A percentile compares a stretch with the other conserved stretches of the same genome.
These are phyloP conservation scores for Litchi chinensis DNA, from an alignment of 345 rosid species.

Conservation along the genomic window DNA sequence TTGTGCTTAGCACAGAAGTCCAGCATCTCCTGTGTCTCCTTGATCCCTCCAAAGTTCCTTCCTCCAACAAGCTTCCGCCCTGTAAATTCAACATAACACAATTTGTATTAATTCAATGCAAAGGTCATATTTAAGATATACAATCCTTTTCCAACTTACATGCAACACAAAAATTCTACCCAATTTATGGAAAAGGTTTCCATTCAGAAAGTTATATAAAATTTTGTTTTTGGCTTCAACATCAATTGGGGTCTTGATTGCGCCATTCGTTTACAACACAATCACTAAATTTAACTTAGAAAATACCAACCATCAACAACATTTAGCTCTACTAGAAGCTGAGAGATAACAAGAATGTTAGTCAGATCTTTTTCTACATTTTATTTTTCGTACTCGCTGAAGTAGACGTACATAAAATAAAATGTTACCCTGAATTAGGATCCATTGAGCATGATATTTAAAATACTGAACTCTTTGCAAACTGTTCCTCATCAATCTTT, in stretches of 20 bases:
- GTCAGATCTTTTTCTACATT: background rate
- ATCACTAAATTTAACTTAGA: no score
- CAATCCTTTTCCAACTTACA: no score
- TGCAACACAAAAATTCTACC: background rate
- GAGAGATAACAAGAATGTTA: background rate
- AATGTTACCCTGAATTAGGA: background rate
- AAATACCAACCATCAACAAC: background rate
- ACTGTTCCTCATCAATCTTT: background rate
- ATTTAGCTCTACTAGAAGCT: background rate
- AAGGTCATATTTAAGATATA: no score
- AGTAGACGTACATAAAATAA: background rate
- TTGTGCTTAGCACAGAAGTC: constrained; percentile 86
- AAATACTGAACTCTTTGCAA: background rate
- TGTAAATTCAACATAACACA: constrained; percentile 11
- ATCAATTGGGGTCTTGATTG: background rate
- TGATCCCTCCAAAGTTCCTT: constrained; percentile 75
- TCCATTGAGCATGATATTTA: background rate
- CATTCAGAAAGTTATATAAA: background rate
- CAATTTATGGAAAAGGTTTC: background rate
- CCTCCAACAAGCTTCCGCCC: constrained; percentile 86
- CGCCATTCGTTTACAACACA: background rate
- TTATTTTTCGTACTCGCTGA: background rate
- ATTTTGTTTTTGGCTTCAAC: background rate
- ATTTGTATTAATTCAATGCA: background rate
- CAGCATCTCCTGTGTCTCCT: constrained; percentile 90